Conservation (phyloP, 1,284 basidiomycete species). For the Rhodotorula sp. region DNA sequence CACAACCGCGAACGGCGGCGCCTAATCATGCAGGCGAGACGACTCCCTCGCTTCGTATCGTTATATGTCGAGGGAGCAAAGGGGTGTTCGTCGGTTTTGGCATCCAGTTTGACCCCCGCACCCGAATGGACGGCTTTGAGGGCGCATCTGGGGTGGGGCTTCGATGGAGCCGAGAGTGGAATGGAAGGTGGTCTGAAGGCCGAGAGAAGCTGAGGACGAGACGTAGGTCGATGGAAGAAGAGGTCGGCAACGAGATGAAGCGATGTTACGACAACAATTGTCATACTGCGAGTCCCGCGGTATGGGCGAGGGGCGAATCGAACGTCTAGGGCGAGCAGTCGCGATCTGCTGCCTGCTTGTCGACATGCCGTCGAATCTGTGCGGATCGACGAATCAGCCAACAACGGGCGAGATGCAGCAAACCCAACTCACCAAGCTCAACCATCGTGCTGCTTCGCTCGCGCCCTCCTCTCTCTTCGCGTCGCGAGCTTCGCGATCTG, state of each 20-base stretch:
- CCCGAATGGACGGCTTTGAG: constrained; percentile 17
- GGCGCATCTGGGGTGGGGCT: constrained; percentile 37
- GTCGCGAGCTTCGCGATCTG: constrained; percentile 2
- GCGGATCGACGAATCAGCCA: neutral
- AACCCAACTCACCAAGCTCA: constrained; percentile 19
- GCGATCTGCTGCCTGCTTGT: neutral
- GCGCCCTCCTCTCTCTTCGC: neutral
- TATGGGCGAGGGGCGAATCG: neutral
- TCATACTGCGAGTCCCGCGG: neutral
- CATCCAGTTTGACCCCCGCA: constrained; percentile 35
- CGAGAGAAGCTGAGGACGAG: neutral
- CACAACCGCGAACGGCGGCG: neutral
- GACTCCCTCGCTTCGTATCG: neutral
- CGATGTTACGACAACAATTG: constrained; percentile 8
- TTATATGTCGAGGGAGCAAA: too few species aligned
- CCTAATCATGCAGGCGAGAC: neutral
- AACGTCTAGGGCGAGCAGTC: constrained; percentile 4
- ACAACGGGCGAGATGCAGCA: accelerated
- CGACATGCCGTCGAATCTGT: constrained; percentile 14
- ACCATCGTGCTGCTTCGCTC: constrained; percentile 30
- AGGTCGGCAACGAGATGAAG: neutral
- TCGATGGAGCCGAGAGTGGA: constrained; percentile 28
- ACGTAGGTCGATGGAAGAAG: neutral
- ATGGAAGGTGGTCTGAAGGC: neutral
- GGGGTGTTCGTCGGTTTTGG: constrained; percentile 15